phyloP scores from a whole-genome alignment of 805 yeast species.

The Starmera quercuum region DNA sequence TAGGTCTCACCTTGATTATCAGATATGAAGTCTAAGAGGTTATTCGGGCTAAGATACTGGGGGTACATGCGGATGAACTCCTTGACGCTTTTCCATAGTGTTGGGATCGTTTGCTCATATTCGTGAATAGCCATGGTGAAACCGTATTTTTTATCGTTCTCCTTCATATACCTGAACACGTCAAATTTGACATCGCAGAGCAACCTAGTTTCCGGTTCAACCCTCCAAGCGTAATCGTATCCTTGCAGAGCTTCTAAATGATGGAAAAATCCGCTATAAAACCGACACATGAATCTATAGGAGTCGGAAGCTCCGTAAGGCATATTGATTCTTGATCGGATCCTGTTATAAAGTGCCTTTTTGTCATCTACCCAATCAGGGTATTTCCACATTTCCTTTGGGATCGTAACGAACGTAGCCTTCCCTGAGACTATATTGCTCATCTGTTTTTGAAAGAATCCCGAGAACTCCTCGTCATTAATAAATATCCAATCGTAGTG shows the following conservation, averaged over 20 bases:
- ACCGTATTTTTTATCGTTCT: constrained; percentile 61
- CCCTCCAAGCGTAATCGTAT: constrained; percentile 89
- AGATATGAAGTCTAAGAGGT: constrained; percentile 60
- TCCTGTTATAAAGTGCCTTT: constrained; percentile 47
- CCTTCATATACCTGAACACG: constrained; percentile 66
- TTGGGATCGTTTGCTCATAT: constrained; percentile 57
- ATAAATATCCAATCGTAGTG: constrained; percentile 91
- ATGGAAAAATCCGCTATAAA: constrained; percentile 68
- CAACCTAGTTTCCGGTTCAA: constrained; percentile 74
- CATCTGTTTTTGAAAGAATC: constrained; percentile 57
- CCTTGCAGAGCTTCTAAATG: not conserved
- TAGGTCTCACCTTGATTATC: constrained; percentile 59
- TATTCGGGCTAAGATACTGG: constrained; percentile 44
- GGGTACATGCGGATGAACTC: constrained; percentile 52
- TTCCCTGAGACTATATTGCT: constrained; percentile 52
- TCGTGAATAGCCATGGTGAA: constrained; percentile 73
- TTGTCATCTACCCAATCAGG: constrained; percentile 75
- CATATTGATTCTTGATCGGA: constrained; percentile 45
- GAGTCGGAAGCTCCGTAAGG: constrained; percentile 66
- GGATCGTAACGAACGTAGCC: constrained; percentile 65
- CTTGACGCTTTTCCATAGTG: constrained; percentile 64
- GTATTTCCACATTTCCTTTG: constrained; percentile 77
- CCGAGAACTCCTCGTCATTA: constrained; percentile 70
- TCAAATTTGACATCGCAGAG: constrained; percentile 77
- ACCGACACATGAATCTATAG: constrained; percentile 88